Percentiles rank a stretch among this genome's conserved stretches.
These are phyloP conservation scores for Trichoderma guizhouense DNA, from an alignment of 2,329 filamentous ascomycete genomes.

Conservation along the genomic window DNA sequence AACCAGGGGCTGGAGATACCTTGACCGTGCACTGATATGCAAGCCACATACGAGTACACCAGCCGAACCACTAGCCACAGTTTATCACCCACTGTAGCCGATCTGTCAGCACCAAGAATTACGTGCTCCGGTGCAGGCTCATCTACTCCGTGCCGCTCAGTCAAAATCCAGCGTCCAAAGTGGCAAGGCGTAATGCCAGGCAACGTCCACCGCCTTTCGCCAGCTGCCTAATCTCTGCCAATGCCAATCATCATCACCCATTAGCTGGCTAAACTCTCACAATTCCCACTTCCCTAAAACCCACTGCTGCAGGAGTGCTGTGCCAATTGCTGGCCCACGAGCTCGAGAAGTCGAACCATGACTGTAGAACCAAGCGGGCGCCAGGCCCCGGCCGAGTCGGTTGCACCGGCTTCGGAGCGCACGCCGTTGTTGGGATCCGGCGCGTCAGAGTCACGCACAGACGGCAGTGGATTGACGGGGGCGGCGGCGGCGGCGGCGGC, in stretches of 20 bases:
- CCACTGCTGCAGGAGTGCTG: neutral
- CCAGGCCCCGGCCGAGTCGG: neutral
- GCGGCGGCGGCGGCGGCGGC: neutral
- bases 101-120: neutral
- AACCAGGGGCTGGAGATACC: neutral
- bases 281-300: neutral
- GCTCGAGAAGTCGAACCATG: conserved; percentile 4
- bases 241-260: neutral
- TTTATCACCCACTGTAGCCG: neutral
- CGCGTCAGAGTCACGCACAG: neutral
- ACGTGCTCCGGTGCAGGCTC: neutral
- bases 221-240: neutral
- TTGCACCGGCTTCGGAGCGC: conserved; percentile 23
- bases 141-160: neutral
- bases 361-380: neutral
- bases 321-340: neutral
- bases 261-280: neutral
- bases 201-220: neutral
- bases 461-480: conserved; percentile 13
- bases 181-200: neutral
- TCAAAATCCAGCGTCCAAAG: neutral
- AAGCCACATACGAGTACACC: neutral
- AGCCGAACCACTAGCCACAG: neutral
- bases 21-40: too few species aligned
- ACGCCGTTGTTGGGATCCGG: conserved; percentile 27